Base-by-base conservation (phyloP, 805 yeast species). In the Candida namnaoensis region DNA sequence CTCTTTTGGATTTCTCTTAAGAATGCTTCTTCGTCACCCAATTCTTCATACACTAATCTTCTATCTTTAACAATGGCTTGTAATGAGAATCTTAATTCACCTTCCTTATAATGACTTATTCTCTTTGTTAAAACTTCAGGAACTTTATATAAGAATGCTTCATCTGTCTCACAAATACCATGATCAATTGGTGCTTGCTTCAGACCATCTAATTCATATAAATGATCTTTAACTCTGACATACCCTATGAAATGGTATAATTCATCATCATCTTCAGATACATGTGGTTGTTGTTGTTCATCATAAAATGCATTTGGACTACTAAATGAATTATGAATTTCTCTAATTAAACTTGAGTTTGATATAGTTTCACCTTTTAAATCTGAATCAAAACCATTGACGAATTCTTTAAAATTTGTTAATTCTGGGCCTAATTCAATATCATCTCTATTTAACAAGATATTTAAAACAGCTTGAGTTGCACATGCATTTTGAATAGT, bases 401-500 rank as follows among this genome's bases (percentile, higher is more conserved):
- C 72, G 53, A 80, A 80, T 40, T 60, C 59, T 44, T 66, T 67
- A 55, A 80, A 72, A 42, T 69, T 66, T 3, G 46, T 27, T 43
- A 80, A 60, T 32, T 71, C 75, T 0, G 57, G 57, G 1, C 87
- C 86, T 4, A 79, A 41, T 2, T 66, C 66, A 11, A 78, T 42
- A 14, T 57, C 61, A 1, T 51, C 52, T 40, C 66, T 62, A 51
- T 76, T 76, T 44, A 80, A 49, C 41, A 80, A 57, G 8, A 78
- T 61, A 42, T 78, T 76, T 43, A 80, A 61, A 23, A 80, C 80
- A 1, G 86, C 87, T 51, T 76, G 83, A 1, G 87, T 80, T n/a
- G 82, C 87, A 57, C 87, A 80, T 4, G 87, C 85, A 51, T 80
- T 79, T 49, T 76, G 78, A 41, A 79, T 76, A 26, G 73, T 73